A percentile compares a stretch with the other conserved stretches of the same genome.
Evolutionary conservation across 345 rosid species (phyloP).

Genomic region (Bruguiera sexangula): DNA sequence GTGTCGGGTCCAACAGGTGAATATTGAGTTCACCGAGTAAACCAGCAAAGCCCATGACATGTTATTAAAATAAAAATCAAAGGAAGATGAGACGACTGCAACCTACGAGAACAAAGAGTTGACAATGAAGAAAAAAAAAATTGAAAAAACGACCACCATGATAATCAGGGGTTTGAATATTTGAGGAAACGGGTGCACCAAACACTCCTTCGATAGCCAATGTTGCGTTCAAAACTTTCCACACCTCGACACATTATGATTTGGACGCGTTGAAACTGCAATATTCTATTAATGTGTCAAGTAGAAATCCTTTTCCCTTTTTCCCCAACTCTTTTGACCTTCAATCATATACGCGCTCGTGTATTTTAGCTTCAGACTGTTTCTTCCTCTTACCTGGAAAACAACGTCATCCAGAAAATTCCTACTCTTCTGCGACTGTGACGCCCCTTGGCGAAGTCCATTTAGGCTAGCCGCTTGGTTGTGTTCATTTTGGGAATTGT

Average conservation of each 20-base stretch:
- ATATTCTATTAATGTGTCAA: background rate
- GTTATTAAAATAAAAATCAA: background rate
- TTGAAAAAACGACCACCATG: no score
- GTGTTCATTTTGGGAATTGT: no score
- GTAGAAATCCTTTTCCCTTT: background rate
- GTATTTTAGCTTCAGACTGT: no score
- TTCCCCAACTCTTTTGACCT: no score
- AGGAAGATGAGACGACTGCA: background rate
- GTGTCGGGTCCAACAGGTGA: background rate
- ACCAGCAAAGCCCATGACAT: no score
- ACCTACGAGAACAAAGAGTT: background rate
- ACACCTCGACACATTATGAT: constrained; percentile 8
- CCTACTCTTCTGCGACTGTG: no score
- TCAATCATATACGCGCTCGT: background rate
- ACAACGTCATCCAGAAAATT: no score
- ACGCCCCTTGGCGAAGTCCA: no score
- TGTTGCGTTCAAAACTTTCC: background rate
- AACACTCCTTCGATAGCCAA: constrained; percentile 6
- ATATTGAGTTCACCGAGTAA: background rate
- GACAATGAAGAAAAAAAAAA: background rate
- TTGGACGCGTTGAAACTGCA: constrained; percentile 23
- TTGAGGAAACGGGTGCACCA: constrained; percentile 2
- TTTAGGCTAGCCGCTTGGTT: no score
- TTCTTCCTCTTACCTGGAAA: no score
- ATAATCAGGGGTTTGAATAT: constrained; percentile 13